Percentiles rank a stretch among this genome's conserved stretches.
Conservation (phyloP, 2,329 filamentous ascomycete species). For the Elsinoe perseae region DNA sequence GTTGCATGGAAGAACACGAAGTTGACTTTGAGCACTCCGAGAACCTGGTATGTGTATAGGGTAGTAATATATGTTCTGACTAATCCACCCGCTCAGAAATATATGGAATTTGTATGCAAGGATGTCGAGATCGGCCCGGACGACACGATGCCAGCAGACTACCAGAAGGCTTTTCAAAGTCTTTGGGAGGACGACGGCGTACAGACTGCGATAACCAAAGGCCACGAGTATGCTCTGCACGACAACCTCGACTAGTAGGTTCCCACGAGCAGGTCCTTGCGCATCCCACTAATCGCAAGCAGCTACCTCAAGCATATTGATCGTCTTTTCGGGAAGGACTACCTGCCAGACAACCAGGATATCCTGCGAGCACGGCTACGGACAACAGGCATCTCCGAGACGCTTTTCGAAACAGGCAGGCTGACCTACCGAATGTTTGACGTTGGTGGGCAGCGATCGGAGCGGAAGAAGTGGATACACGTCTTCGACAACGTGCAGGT, state of each 20-base stretch:
- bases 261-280: neutral
- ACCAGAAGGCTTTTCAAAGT: conserved; percentile 70
- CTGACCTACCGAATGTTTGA: conserved; percentile 97
- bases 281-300: conserved; percentile 22
- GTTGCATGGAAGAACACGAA: conserved; percentile 80
- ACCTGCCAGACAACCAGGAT: conserved; percentile 92
- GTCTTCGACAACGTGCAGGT: conserved; percentile 98
- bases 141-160: conserved; percentile 70
- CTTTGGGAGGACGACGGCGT: conserved; percentile 82
- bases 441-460: conserved; percentile 88
- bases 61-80: neutral
- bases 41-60: conserved; percentile 59
- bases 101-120: conserved; percentile 67
- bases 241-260: conserved; percentile 91
- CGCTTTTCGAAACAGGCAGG: conserved; percentile 89
- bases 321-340: conserved; percentile 57
- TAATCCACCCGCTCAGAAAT: conserved; percentile 43
- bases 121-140: conserved; percentile 77
- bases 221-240: conserved; percentile 93
- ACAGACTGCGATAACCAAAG: conserved; percentile 78
- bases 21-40: conserved; percentile 70
- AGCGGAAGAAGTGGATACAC: conserved; percentile 99
- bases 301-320: conserved; percentile 73
- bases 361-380: conserved; percentile 93
- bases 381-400: conserved; percentile 95